These are phyloP conservation scores for Calocera viscosa DNA, from an alignment of 768 basidiomycete species.

Conservation along the genomic window DNA sequence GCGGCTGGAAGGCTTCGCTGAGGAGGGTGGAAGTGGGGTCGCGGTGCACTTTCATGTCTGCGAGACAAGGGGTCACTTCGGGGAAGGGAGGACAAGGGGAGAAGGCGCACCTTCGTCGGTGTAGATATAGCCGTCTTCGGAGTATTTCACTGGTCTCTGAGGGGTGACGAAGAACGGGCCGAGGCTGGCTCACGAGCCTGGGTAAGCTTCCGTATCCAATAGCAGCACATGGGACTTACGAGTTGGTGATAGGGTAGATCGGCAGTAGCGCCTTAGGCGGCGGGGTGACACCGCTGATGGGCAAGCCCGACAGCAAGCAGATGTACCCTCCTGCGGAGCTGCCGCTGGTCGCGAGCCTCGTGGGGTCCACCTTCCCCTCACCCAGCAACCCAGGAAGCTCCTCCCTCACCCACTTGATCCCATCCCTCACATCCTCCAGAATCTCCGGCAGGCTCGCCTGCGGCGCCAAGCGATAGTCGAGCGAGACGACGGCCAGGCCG, in stretches of 20 bases:
- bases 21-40: neutral
- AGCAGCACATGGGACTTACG: neutral
- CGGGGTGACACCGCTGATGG: neutral
- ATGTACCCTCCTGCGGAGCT: neutral
- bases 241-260: neutral
- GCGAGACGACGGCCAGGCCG: conserved; percentile 22
- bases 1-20: neutral
- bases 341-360: neutral
- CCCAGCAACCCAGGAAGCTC: neutral
- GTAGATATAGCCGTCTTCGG: conserved; percentile 2
- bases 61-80: neutral
- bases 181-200: neutral
- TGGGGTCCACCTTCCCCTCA: neutral
- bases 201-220: neutral
- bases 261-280: neutral
- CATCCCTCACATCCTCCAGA: conserved; percentile 22
- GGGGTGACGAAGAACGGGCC: conserved; percentile 2
- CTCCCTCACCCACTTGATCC: conserved; percentile 11
- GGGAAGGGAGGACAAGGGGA: neutral
- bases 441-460: conserved; percentile 27
- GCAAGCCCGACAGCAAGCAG: neutral
- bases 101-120: neutral
- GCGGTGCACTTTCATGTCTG: conserved; percentile 5
- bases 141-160: neutral
- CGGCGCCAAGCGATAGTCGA: conserved; percentile 29